Evolutionary conservation across 2,329 filamentous ascomycete genomes (phyloP).

Genomic region (Cercospora brassicicola): DNA sequence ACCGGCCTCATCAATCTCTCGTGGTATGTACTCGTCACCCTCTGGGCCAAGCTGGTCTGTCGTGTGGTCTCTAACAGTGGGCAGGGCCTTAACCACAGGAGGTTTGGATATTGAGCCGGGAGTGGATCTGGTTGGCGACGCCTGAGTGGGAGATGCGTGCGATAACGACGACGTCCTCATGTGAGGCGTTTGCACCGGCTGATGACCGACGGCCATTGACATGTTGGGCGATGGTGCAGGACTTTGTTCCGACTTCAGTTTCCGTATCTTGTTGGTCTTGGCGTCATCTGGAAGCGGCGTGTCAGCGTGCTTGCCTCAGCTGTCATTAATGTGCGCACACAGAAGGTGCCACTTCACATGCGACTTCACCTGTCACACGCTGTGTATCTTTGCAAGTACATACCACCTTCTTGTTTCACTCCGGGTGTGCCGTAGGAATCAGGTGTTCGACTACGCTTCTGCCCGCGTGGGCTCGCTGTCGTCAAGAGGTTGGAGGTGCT

Average conservation of each 20-base stretch:
- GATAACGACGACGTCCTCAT: constrained; percentile 53
- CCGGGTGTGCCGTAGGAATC: constrained; percentile 54
- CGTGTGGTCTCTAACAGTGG: constrained; percentile 94
- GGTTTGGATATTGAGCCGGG: constrained; percentile 66
- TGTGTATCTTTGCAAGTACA: constrained; percentile 54
- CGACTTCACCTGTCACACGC: neutral
- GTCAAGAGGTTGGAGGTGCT: constrained; percentile 46
- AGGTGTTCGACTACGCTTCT: constrained; percentile 78
- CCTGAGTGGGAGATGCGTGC: constrained; percentile 57
- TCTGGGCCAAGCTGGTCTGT: constrained; percentile 89
- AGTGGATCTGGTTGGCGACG: constrained; percentile 72
- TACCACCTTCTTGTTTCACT: constrained; percentile 62
- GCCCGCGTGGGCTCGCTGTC: constrained; percentile 63
- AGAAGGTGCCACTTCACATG: neutral
- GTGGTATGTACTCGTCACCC: constrained; percentile 90
- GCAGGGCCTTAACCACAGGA: constrained; percentile 82
- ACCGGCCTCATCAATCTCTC: constrained; percentile 87
- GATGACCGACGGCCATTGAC: constrained; percentile 53
- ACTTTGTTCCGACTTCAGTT: constrained; percentile 33
- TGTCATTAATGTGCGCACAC: neutral
- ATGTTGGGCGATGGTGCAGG: constrained; percentile 34
- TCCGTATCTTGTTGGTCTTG: constrained; percentile 51
- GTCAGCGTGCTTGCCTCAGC: constrained; percentile 27
- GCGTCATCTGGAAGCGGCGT: constrained; percentile 42
- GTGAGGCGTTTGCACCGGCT: constrained; percentile 55